Evolutionary conservation across 1,139 yeast genomes (phyloP), one percentile per base, ranked within the genome.

Genomic region (Nakaseomyces nivariensis): DNA sequence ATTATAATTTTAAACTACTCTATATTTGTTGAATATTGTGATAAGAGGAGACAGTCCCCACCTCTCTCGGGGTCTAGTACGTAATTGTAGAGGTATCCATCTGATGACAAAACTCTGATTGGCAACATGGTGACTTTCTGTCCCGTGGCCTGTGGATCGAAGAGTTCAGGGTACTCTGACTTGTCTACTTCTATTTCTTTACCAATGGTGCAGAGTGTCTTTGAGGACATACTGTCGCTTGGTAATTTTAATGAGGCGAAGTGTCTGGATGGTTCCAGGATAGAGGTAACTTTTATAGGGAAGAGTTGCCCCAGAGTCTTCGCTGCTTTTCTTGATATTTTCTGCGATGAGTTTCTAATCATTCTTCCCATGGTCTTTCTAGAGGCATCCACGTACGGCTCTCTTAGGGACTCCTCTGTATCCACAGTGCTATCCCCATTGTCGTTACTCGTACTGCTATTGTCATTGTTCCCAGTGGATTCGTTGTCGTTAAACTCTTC

Each of bases 161-260:
- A 59, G 13, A 59, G 46, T 46, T 59, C 63, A 1, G 62, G 63
- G 37, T 56, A 60, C 24, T 56, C 59, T 5, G 46, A 34, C 3
- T 50, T 49, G 43, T 56, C 52, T 10, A 59, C 33, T 25, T 55
- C 56, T 4, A 52, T 52, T 4, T 53, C 50, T 22, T 53, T 51
- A 4, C 62, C 64, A 31, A 58, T 56, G 24, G 55, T 49, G 4
- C 58, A 53, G 11, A 56, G 50, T 26, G 58, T 53, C 43, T 54
- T 55, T 9, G 50, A 47, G 8, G 49, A 49, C n/a, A 47, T 51
- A 8, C 40, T 25, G 11, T 54, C 57, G 13, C 82, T 74, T 9
- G 92, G 95, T 26, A 92, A 79, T 64, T 89, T 90, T 58, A 92
- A 73, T 26, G 89, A 88, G 0, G 98, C 97, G 75, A 92, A 92